Conservation (phyloP, 495 filamentous ascomycete genomes). For the Trichoderma parareesei region DNA sequence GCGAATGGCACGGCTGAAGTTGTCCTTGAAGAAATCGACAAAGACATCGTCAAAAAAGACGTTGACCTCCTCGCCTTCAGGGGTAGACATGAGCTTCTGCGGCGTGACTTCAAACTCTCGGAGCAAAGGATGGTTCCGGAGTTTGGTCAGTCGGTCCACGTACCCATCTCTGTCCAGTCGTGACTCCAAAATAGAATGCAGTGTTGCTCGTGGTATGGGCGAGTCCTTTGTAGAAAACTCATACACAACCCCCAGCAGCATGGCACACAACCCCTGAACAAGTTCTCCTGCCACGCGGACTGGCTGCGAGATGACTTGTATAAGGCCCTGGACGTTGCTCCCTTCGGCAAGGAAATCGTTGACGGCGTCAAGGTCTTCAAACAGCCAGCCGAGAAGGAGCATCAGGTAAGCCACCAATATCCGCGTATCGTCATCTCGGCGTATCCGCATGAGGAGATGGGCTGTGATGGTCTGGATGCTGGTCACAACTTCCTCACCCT, state of each 20-base stretch:
- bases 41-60: conserved; percentile 82
- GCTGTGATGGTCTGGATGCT: conserved; percentile 80
- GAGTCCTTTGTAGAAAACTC: conserved; percentile 98
- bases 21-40: conserved; percentile 91
- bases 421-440: conserved; percentile 69
- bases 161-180: conserved; percentile 83
- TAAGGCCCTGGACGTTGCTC: conserved; percentile 79
- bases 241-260: conserved; percentile 81
- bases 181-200: conserved; percentile 72
- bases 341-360: conserved; percentile 93
- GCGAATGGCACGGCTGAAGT: conserved; percentile 76
- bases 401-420: conserved; percentile 82
- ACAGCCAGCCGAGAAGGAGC: conserved; percentile 88
- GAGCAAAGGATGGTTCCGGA: conserved; percentile 74
- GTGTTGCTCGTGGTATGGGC: conserved; percentile 71
- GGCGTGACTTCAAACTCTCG: conserved; percentile 86
- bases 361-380: conserved; percentile 82
- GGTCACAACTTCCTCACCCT: conserved; percentile 90
- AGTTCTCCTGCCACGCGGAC: conserved; percentile 58
- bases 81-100: conserved; percentile 51
- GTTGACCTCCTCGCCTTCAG: conserved; percentile 59
- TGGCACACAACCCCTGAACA: conserved; percentile 72
- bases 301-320: conserved; percentile 47
- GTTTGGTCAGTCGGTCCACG: conserved; percentile 69
- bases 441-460: conserved; percentile 68